Percentiles rank a stretch among this genome's conserved stretches.
These are phyloP conservation scores for Caloboletus inedulis DNA, from an alignment of 1,284 basidiomycete genomes.

Conservation along the genomic window DNA sequence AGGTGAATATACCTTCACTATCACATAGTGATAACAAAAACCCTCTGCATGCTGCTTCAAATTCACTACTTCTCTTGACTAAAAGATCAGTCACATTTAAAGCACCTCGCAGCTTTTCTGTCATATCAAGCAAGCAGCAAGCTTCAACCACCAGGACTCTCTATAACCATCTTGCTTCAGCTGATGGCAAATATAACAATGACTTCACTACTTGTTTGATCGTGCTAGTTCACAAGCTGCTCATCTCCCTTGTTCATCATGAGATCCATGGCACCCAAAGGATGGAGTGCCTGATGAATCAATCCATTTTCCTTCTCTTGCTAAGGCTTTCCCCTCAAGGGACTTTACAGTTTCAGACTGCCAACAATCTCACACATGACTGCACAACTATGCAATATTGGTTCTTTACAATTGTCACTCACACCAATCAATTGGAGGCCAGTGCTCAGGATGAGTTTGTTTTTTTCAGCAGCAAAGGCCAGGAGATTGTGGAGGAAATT, in stretches of 20 bases:
- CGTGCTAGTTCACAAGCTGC: not conserved
- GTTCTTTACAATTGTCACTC: not conserved
- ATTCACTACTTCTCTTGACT: not conserved
- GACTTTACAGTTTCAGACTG: not conserved
- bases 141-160: not conserved
- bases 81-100: not conserved
- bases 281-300: not conserved
- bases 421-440: not conserved
- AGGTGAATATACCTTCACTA: not conserved
- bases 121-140: not conserved
- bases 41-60: not conserved
- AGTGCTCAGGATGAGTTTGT: not conserved
- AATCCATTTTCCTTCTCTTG: not conserved
- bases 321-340: not conserved
- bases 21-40: not conserved
- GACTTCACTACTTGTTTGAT: not conserved
- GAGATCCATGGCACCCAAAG: no score
- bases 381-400: not conserved
- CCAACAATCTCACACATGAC: not conserved
- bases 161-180: not conserved
- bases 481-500: no score
- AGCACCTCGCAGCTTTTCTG: conserved; percentile 1
- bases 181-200: not conserved
- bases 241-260: not conserved
- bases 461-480: not conserved